Base-by-base conservation (phyloP, 257 asterid genomes). In the Gentiana straminea region DNA sequence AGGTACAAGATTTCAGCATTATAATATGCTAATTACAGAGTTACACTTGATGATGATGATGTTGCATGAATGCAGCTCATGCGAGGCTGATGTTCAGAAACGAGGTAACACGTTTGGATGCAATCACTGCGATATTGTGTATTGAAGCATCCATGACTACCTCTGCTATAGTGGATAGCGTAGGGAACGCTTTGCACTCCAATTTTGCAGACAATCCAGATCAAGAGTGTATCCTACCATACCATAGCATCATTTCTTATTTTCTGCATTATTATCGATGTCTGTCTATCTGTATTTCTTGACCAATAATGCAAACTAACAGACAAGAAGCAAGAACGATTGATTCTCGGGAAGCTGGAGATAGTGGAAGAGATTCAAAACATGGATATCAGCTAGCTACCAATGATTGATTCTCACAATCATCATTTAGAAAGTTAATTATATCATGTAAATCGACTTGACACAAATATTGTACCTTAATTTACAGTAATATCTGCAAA, bases 51-150 rank as follows among this genome's bases (percentile, higher is more conserved):
- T 15, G 24, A 15, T 15, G 24, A 15, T 15, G 24, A 15, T 15
- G n/a, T n/a, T n/a, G 24, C 24, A 15, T 15, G 24, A 15, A 15
- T 15, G 24, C 24, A 15, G 98, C 98, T 57, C 98, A 91, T 59
- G 97, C 97, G 62, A 85, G 98, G 80, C 74, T 91, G 73, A 87
- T 87, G 98, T 91, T 81, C 75, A 80, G 97, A 75, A 70, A 87
- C 54, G 98, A 85, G 72, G 98, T 91, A 46, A 92, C 94, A 61
- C 79, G 73, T n/a, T 58, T 84, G 73, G 97, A 91, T 71, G 97
- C 98, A 56, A 69, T 91, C 50, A 85, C 97, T 59, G 95, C 95
- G 76, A 85, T 91, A 66, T 69, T 91, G 70, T 91, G 98, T 61
- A 78, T 85, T 35, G 95, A 87, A 59, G 79, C 97, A 60, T 91